phyloP scores from a whole-genome alignment of 2,329 filamentous ascomycete species.

The Didymella segeticola region DNA sequence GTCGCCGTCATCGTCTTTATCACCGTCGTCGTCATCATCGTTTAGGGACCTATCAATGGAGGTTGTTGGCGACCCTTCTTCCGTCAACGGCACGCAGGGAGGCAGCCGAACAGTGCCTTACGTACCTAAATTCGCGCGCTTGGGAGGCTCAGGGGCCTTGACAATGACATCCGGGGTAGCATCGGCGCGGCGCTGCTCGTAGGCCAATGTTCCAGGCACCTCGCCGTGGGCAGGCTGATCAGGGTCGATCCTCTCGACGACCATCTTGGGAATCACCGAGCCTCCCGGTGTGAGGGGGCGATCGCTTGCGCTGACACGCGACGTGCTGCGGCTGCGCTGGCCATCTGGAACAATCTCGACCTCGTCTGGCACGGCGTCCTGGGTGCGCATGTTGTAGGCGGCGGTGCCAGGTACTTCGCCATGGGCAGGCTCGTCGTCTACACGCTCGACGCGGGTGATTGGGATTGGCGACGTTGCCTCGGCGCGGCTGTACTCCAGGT shows the following conservation, averaged over 20 bases:
- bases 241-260: constrained; percentile 68
- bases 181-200: constrained; percentile 63
- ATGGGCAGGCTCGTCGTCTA: constrained; percentile 64
- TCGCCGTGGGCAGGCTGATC: constrained; percentile 65
- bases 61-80: constrained; percentile 64
- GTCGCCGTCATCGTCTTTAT: constrained; percentile 41
- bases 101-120: constrained; percentile 49
- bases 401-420: constrained; percentile 68
- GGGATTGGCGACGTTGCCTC: constrained; percentile 62
- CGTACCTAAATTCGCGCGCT: constrained; percentile 64
- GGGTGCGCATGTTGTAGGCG: constrained; percentile 63
- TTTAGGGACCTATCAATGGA: constrained; percentile 60
- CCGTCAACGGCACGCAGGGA: constrained; percentile 65
- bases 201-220: constrained; percentile 65
- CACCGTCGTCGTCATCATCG: constrained; percentile 51
- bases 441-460: constrained; percentile 67
- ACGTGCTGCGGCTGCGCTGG: constrained; percentile 47
- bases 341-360: constrained; percentile 62
- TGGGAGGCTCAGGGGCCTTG: constrained; percentile 53
- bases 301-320: constrained; percentile 52
- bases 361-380: constrained; percentile 69
- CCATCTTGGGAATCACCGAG: constrained; percentile 64
- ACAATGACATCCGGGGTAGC: constrained; percentile 65
- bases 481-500: constrained; percentile 45
- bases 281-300: constrained; percentile 58